Percentiles rank a stretch among this genome's conserved stretches.
Evolutionary conservation across 768 basidiomycete genomes (phyloP).

Genomic region (Lentinula lateritia): DNA sequence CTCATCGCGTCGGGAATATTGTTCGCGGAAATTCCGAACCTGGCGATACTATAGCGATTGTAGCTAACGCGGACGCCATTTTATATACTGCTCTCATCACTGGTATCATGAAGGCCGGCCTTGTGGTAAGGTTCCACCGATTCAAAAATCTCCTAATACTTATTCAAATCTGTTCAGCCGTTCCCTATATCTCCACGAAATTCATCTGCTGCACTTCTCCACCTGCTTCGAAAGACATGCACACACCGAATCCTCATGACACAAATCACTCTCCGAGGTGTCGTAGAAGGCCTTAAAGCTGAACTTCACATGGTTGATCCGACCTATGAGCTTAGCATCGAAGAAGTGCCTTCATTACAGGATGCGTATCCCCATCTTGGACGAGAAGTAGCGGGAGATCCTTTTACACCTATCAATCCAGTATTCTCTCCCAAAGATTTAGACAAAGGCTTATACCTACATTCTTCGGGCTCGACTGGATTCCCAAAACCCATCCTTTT

Average conservation of each 20-base stretch:
- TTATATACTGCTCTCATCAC: slow-evolving; percentile 20
- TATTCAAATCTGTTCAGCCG: slow-evolving; percentile 15
- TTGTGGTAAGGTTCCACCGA: slow-evolving; percentile 20
- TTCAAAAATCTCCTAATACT: neutral
- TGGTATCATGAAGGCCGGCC: slow-evolving; percentile 22
- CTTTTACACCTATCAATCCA: slow-evolving; percentile 9
- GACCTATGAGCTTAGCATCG: slow-evolving; percentile 7
- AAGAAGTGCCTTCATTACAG: slow-evolving; percentile 12
- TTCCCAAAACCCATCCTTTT: slow-evolving; percentile 23
- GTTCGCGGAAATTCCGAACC: slow-evolving; percentile 12
- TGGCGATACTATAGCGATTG: slow-evolving; percentile 23
- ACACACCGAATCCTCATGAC: slow-evolving; percentile 27
- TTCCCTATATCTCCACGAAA: slow-evolving; percentile 33
- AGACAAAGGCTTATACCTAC: slow-evolving; percentile 17
- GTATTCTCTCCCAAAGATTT: slow-evolving; percentile 6
- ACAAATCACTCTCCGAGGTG: slow-evolving; percentile 13
- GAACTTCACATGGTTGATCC: slow-evolving; percentile 9
- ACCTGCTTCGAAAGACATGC: slow-evolving; percentile 23
- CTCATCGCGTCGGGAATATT: slow-evolving; percentile 22
- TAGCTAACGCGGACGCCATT: slow-evolving; percentile 24
- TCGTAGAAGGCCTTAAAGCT: slow-evolving; percentile 16
- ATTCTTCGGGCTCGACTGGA: slow-evolving; percentile 28
- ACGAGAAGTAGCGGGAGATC: slow-evolving; percentile 10
- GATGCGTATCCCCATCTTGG: slow-evolving; percentile 24
- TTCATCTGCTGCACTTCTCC: slow-evolving; percentile 24